phyloP scores from a whole-genome alignment of 306 rosid species.

The Corylus americana region DNA sequence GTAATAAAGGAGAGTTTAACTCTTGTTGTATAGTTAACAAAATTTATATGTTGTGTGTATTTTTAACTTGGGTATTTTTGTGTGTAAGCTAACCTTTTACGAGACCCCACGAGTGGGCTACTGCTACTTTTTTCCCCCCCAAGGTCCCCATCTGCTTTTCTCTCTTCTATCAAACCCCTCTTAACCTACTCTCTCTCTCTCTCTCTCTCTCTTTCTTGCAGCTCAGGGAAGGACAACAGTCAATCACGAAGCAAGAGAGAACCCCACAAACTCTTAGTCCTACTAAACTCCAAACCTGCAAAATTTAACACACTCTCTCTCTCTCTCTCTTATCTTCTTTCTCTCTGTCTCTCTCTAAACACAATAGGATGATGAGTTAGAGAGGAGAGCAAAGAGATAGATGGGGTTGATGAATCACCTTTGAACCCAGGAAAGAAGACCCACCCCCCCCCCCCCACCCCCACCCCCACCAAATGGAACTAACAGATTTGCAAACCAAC shows the following conservation, averaged over 20 bases:
- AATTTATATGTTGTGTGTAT: no score
- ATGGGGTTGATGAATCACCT: constrained; percentile 29
- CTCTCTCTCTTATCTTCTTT: constrained; percentile 20
- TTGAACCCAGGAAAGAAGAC: constrained; percentile 13
- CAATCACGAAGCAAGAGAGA: constrained; percentile 37
- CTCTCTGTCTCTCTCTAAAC: constrained; percentile 19
- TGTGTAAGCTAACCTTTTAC: constrained; percentile 23
- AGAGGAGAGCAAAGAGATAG: not conserved
- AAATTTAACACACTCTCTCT: constrained; percentile 24
- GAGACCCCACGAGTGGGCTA: constrained; percentile 68
- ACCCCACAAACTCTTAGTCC: constrained; percentile 54
- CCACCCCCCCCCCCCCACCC: not conserved
- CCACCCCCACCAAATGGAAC: constrained; percentile 69
- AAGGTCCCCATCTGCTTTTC: constrained; percentile 26
- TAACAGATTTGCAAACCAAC: constrained; percentile 72
- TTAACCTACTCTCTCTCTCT: constrained; percentile 10
- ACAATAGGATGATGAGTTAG: not conserved
- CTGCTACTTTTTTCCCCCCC: constrained; percentile 11
- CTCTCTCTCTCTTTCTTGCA: constrained; percentile 2
- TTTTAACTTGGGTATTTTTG: constrained; percentile 8
- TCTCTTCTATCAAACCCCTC: not conserved
- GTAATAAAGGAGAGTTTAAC: no score
- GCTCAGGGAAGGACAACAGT: constrained; percentile 45
- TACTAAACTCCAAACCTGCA: constrained; percentile 27
- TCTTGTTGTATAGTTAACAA: no score